Base-by-base conservation (phyloP, 2,329 filamentous ascomycete genomes). In the Phialophora verrucosa region DNA sequence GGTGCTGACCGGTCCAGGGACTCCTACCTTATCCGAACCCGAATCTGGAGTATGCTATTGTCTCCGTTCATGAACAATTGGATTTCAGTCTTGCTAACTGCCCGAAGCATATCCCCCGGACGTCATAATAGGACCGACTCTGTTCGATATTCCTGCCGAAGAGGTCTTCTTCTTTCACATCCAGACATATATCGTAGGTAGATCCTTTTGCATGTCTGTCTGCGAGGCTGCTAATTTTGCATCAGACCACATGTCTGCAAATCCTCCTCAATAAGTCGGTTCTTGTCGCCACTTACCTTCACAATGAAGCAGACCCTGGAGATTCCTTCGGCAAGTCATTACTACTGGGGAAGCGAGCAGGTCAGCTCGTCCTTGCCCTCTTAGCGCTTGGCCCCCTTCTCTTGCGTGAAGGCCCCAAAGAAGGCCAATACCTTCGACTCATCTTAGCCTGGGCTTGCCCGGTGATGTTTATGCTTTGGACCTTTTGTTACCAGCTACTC, bases 81-180 rank as follows among this genome's bases (percentile, higher is more conserved):
- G n/a, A 61, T 12, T 12, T 53, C 12, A 29, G 29, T 3, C 27
- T 17, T 56, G 42, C 68, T 71, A 58, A 71, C 54, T 67, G n/a
- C 14, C 14, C 10, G n/a, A n/a, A 72, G 71, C 86, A 10, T 93
- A 92, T 73, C 90, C 90, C 1, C 78, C 82, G 11, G 80, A 87
- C 73, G 89, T 85, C 23, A 85, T 92, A 35, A 73, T 89, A 42
- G 90, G 90, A 0, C 82, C 82, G 0, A 88, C 82, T 1, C 74
- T 91, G 17, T 86, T 85, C 72, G 79, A 81, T n/a, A 90, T 92
- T 20, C 90, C 90, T 0, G 76, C 84, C 4, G 90, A 92, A 73
- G 90, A 92, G 75, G 77, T 92, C 4, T 92, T 92, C 78, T 92
- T 92, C 82, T 92, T 92, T 75, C 78, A 91, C 23, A 85, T 92